These are phyloP conservation scores for Clavaria fumosa DNA, from an alignment of 768 basidiomycete genomes.

Conservation along the genomic window DNA sequence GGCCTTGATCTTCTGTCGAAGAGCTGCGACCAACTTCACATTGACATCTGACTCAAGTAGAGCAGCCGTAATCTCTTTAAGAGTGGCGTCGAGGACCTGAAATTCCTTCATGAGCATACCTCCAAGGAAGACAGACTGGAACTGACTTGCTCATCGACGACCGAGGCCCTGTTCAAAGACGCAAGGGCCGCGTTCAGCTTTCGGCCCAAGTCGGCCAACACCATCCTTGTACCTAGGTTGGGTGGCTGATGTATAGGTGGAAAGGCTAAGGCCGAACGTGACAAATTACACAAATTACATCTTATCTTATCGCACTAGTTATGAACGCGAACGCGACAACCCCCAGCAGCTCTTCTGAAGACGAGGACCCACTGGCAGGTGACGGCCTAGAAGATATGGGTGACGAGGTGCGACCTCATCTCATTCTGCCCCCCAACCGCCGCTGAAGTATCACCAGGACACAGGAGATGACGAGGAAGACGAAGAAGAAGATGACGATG, in stretches of 20 bases:
- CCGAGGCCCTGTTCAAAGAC: constrained; percentile 69
- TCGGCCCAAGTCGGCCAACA: constrained; percentile 87
- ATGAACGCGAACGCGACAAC: too few species aligned
- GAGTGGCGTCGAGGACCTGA: constrained; percentile 82
- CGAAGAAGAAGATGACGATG: constrained; percentile 41
- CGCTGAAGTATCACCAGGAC: constrained; percentile 6
- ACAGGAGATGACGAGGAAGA: constrained; percentile 50
- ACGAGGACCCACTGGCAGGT: too few species aligned
- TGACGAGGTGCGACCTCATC: too few species aligned
- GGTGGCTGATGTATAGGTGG: too few species aligned
- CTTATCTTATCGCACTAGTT: too few species aligned
- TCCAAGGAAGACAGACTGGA: not conserved
- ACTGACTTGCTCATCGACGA: constrained; percentile 83
- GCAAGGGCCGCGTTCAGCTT: constrained; percentile 89
- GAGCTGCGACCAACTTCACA: constrained; percentile 81
- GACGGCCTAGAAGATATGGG: too few species aligned
- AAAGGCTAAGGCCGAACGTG: too few species aligned
- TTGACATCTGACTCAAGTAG: constrained; percentile 96
- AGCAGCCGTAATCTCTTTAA: constrained; percentile 92
- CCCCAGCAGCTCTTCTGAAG: too few species aligned
- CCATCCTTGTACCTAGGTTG: too few species aligned
- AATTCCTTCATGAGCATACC: not conserved
- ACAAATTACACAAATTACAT: too few species aligned
- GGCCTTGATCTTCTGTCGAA: constrained; percentile 80
- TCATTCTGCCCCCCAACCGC: not conserved